phyloP scores from a whole-genome alignment of 78 protist genomes.

The Dictyostelium purpureum region DNA sequence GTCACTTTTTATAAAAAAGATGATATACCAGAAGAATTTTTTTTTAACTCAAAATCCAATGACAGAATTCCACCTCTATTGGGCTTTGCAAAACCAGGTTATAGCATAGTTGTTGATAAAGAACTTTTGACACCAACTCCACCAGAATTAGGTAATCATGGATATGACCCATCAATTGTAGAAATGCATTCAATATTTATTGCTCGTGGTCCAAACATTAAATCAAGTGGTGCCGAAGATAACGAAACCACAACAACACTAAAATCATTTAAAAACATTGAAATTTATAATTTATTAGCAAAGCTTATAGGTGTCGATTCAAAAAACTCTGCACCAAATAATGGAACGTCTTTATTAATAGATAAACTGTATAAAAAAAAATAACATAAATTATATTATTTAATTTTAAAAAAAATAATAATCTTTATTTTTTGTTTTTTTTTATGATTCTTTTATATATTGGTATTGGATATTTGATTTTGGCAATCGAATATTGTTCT shows the following conservation, averaged over 20 bases:
- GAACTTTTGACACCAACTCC: background rate
- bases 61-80: slow-evolving; percentile 26
- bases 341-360: slow-evolving; percentile 1
- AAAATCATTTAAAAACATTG: background rate
- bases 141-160: slow-evolving; percentile 30
- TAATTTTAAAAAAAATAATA: too few relatives aligned
- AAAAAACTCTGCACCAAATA: background rate
- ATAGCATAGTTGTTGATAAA: background rate
- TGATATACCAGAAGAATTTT: background rate
- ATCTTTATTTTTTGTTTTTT: too few relatives aligned
- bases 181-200: slow-evolving; percentile 21
- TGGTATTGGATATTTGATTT: too few relatives aligned
- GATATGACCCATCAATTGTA: background rate
- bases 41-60: background rate
- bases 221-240: background rate
- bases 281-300: slow-evolving; percentile 2
- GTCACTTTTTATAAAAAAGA: background rate
- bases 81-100: slow-evolving; percentile 27
- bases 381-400: too few relatives aligned
- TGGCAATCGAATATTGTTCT: too few relatives aligned
- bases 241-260: background rate
- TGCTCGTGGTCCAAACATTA: slow-evolving; percentile 50
- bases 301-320: background rate
- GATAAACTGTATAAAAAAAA: background rate
- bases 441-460: too few relatives aligned